Evolutionary conservation across 441 rosid genomes (phyloP).

Genomic region (Jatropha podagrica): DNA sequence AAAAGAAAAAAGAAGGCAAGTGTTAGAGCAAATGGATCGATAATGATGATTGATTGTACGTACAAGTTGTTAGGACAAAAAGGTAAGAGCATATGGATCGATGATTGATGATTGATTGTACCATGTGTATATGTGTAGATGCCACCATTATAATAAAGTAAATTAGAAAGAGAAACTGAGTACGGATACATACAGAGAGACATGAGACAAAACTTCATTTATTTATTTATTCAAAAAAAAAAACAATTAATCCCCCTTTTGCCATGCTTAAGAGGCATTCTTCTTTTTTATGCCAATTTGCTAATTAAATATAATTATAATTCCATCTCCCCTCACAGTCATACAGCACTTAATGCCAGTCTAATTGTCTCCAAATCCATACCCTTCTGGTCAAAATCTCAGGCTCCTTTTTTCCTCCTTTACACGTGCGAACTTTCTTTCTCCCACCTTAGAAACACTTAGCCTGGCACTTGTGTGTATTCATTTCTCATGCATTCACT

Average conservation of each 20-base stretch:
- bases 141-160: neutral
- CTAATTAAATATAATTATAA: neutral
- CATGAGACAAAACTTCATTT: neutral
- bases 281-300: conserved; percentile 6
- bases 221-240: no score
- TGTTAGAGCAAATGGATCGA: neutral
- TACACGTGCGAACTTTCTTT: conserved; percentile 36
- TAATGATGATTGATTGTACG: neutral
- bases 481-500: no score
- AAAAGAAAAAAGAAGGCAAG: no score
- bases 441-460: no score
- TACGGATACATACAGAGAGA: neutral
- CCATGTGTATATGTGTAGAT: neutral
- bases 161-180: neutral
- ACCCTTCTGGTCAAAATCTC: conserved; percentile 9
- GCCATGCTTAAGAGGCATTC: conserved; percentile 10
- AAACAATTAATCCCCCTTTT: conserved; percentile 1
- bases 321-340: conserved; percentile 1
- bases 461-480: no score
- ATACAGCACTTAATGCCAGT: conserved; percentile 7
- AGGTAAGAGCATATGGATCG: neutral
- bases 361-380: neutral
- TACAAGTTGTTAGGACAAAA: neutral
- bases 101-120: no score
- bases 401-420: neutral